Evolutionary conservation across 2,329 filamentous ascomycete species (phyloP), one percentile per base, ranked within the genome.

Genomic region (Ophiosphaerella herpotricha): DNA sequence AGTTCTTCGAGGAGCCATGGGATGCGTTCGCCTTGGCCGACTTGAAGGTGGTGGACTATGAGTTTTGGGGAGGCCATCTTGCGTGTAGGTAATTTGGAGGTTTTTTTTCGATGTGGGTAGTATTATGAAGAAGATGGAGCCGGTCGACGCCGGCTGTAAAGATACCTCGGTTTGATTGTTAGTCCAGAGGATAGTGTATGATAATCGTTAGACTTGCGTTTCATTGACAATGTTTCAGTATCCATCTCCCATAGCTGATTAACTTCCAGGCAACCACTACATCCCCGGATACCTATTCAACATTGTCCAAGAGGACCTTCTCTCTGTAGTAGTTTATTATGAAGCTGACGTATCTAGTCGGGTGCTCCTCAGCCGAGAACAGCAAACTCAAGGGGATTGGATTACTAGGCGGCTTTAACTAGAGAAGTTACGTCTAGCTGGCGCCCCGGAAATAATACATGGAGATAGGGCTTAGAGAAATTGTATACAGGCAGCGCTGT

Each of bases 1-100:
- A 88, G 80, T 67, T 88, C 85, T 67, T 88, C 85, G 66, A 83
- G 83, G 39, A 88, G 79, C 79, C 82, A 88, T 61, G 81, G 72
- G 43, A 87, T 77, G 35, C 85, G 83, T 66, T 88, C 85, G 32
- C 84, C 86, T 65, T 87, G 84, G 9, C 82, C 84, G 65, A 67
- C 45, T 55, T 71, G 71, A 5, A 74, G 67, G 43, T 74, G 71
- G 60, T 74, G 70, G 43, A 74, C 57, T 35, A 65, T 65, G 40
- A 74, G 60, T 11, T 62, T 64, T 14, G 60, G 61, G n/a, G 53
- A 56, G 3, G 62, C 33, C 60, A 63, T 63, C 3, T 36, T 43
- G 7, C 23, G 11, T 31, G 11, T 24, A n/a, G 11, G 26, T 6
- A 13, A 23, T 29, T 7, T 48, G 12, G 16, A 3, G 16, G 2